These are phyloP conservation scores for rapeseed (Brassica napus) DNA, from an alignment of 345 rosid genomes.

Conservation along the genomic window DNA sequence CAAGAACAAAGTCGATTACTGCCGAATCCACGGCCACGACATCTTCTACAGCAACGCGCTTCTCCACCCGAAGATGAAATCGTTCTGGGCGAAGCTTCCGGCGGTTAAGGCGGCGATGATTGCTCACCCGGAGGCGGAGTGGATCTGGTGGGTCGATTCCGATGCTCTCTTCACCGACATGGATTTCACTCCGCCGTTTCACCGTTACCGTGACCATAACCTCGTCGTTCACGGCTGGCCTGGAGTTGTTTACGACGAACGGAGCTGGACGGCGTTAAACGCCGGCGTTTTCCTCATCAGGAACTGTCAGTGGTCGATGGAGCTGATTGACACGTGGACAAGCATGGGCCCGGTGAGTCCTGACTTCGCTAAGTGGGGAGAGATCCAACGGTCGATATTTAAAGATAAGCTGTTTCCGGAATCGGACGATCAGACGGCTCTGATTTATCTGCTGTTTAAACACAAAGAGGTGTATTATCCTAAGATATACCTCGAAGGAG, in stretches of 20 bases:
- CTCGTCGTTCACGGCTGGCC: constrained; percentile 95
- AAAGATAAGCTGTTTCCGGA: constrained; percentile 82
- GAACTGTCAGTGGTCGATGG: constrained; percentile 94
- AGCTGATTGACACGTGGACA: constrained; percentile 69
- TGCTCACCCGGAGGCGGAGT: constrained; percentile 96
- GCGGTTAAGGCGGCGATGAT: constrained; percentile 79
- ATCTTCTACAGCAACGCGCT: constrained; percentile 82
- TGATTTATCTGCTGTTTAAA: constrained; percentile 57
- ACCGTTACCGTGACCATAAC: constrained; percentile 63
- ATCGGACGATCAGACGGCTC: constrained; percentile 90
- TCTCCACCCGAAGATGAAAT: constrained; percentile 70
- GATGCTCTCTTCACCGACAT: constrained; percentile 92
- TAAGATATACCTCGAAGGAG: constrained; percentile 73
- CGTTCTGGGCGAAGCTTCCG: constrained; percentile 87
- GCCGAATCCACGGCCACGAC: constrained; percentile 80
- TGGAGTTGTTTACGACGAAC: constrained; percentile 44
- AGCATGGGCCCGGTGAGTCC: constrained; percentile 60
- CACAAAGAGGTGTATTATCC: constrained; percentile 55
- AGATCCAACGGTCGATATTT: constrained; percentile 61
- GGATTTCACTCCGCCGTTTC: constrained; percentile 78
- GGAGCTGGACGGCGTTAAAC: constrained; percentile 81
- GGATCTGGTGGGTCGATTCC: constrained; percentile 99
- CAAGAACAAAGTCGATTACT: constrained; percentile 92
- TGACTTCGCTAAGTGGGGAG: constrained; percentile 63
- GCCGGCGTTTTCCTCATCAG: constrained; percentile 82